Conservation (phyloP, 1,284 basidiomycete genomes). For the Boletellus sp. region DNA sequence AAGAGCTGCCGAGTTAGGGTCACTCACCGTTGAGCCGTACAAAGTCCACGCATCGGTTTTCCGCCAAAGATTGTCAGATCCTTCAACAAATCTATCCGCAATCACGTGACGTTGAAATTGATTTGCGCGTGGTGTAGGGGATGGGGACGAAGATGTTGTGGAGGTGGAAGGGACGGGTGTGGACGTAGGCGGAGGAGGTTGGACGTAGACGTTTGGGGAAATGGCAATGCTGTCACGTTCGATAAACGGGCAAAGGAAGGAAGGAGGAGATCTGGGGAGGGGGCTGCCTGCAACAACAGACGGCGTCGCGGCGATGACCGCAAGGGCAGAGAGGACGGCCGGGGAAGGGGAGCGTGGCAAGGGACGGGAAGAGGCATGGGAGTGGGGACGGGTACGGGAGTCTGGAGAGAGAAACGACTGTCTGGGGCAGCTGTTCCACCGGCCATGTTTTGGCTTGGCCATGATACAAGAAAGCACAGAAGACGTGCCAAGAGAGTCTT, state of each 20-base stretch:
- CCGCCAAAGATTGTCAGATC: slow-evolving; percentile 59
- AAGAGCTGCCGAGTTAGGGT: slow-evolving; percentile 2
- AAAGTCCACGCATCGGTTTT: slow-evolving; percentile 55
- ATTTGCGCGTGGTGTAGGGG: not conserved
- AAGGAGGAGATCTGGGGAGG: slow-evolving; percentile 40
- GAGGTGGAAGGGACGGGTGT: not conserved
- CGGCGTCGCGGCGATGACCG: slow-evolving; percentile 48
- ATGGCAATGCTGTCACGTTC: slow-evolving; percentile 14
- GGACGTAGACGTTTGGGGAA: slow-evolving; percentile 2
- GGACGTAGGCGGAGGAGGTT: not conserved
- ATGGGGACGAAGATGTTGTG: not conserved
- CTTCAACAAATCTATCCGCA: slow-evolving; percentile 56
- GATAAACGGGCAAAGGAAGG: slow-evolving; percentile 61
- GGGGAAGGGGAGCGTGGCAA: slow-evolving; percentile 37
- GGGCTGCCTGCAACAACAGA: slow-evolving; percentile 46
- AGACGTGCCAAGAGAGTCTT: slow-evolving; percentile 39
- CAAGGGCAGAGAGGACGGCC: slow-evolving; percentile 50
- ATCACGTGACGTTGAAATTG: slow-evolving; percentile 25
- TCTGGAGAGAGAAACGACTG: not conserved
- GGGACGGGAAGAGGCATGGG: not conserved
- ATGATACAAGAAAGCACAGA: slow-evolving; percentile 26
- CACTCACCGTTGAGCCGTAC: slow-evolving; percentile 58
- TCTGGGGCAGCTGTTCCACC: slow-evolving; percentile 3
- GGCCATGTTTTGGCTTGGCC: slow-evolving; percentile 36
- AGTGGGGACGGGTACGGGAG: slow-evolving; percentile 1